Conservation (phyloP, 768 basidiomycete genomes). For the Hypsizygus marmoreus region DNA sequence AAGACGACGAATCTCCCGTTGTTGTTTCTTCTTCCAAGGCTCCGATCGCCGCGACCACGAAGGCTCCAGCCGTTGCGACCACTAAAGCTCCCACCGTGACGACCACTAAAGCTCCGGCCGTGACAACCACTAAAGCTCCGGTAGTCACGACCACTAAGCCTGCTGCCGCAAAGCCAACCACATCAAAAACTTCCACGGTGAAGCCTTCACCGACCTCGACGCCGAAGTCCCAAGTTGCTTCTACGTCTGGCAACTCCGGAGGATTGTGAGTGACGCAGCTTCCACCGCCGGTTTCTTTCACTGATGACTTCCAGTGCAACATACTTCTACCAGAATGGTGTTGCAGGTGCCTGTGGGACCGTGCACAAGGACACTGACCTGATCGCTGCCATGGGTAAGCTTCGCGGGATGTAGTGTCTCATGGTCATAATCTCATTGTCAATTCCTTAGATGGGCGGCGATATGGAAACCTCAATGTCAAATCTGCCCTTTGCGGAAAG, state of each 20-base stretch:
- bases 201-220: constrained; percentile 12
- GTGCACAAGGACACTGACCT: constrained; percentile 54
- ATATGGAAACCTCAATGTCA: constrained; percentile 48
- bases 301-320: constrained; percentile 48
- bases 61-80: constrained; percentile 14
- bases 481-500: constrained; percentile 66
- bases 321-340: constrained; percentile 70
- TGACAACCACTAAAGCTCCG: constrained; percentile 16
- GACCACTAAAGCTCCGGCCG: constrained; percentile 16
- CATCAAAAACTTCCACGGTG: constrained; percentile 13
- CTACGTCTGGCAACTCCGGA: constrained; percentile 30
- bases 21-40: constrained; percentile 22
- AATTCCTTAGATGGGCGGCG: constrained; percentile 44
- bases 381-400: constrained; percentile 67
- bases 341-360: constrained; percentile 79
- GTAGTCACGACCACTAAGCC: constrained; percentile 5
- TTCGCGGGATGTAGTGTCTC: background rate
- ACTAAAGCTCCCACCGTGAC: constrained; percentile 10
- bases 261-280: constrained; percentile 44
- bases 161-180: constrained; percentile 11
- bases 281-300: background rate
- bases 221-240: constrained; percentile 15
- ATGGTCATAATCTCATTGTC: background rate
- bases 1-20: constrained; percentile 20
- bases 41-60: constrained; percentile 12